A percentile compares a stretch with the other conserved stretches of the same genome.
Conservation (phyloP, 192 early-diverging fungal genomes). For the Coemansia sp. region DNA sequence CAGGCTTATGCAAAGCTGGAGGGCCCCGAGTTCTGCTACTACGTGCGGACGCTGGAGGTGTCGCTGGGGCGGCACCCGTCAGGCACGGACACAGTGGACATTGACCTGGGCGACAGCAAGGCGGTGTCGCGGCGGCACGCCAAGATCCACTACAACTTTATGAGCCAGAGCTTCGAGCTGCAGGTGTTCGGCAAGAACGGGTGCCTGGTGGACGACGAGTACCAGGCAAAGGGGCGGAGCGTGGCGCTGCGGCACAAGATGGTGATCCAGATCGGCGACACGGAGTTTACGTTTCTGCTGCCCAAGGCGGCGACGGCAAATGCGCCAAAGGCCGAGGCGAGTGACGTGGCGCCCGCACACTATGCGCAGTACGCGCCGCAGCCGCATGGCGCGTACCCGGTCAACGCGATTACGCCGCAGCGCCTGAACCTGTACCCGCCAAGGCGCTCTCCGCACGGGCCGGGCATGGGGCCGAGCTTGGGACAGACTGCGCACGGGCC, state of each 20-base stretch:
- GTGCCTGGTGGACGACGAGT: slow-evolving; percentile 79
- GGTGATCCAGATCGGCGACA: slow-evolving; percentile 82
- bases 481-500: background rate
- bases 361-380: slow-evolving; percentile 1
- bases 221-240: slow-evolving; percentile 63
- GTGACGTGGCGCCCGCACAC: slow-evolving; percentile 2
- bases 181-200: slow-evolving; percentile 88
- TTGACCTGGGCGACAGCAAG: slow-evolving; percentile 80
- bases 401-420: slow-evolving; percentile 51
- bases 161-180: slow-evolving; percentile 77
- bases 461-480: background rate
- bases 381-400: slow-evolving; percentile 20
- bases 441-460: background rate
- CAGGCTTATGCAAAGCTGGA: slow-evolving; percentile 90
- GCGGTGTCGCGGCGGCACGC: slow-evolving; percentile 85
- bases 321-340: slow-evolving; percentile 1
- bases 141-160: slow-evolving; percentile 81
- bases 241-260: slow-evolving; percentile 57
- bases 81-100: slow-evolving; percentile 70
- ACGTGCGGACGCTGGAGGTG: slow-evolving; percentile 76
- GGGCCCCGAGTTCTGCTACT: slow-evolving; percentile 80
- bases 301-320: slow-evolving; percentile 50
- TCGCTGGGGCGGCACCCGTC: slow-evolving; percentile 71
- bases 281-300: slow-evolving; percentile 75
- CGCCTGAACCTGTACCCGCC: slow-evolving; percentile 42